Evolutionary conservation across 495 filamentous ascomycete genomes (phyloP).

Genomic region (Annulohypoxylon moriforme): DNA sequence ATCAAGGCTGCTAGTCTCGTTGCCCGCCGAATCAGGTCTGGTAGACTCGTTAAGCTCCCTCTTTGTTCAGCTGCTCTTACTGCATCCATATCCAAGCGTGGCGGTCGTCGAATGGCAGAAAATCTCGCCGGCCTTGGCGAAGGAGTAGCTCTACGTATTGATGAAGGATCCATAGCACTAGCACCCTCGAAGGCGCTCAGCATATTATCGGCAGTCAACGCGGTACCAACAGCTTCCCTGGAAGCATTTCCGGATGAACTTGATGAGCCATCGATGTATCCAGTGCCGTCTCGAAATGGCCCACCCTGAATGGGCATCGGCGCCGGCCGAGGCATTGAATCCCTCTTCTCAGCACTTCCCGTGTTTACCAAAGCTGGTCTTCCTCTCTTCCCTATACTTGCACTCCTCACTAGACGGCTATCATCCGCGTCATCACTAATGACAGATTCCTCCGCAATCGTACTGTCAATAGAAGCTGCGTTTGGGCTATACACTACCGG

Average conservation of each 20-base stretch:
- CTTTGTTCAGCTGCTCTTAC: conserved; percentile 81
- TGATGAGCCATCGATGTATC: conserved; percentile 56
- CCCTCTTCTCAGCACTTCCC: conserved; percentile 40
- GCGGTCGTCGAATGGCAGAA: conserved; percentile 71
- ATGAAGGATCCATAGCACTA: conserved; percentile 55
- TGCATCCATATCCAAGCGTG: conserved; percentile 80
- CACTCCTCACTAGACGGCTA: conserved; percentile 76
- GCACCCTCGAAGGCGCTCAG: conserved; percentile 58
- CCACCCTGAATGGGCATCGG: conserved; percentile 51
- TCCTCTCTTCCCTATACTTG: conserved; percentile 78
- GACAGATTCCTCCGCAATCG: conserved; percentile 60
- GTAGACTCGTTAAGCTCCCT: conserved; percentile 89
- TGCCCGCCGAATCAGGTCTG: conserved; percentile 88
- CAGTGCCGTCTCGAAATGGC: conserved; percentile 54
- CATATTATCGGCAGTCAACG: conserved; percentile 54
- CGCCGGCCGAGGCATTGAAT: conserved; percentile 44
- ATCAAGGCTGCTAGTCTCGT: conserved; percentile 88
- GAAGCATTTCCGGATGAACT: conserved; percentile 52
- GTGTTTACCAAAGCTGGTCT: conserved; percentile 79
- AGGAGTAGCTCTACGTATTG: conserved; percentile 45
- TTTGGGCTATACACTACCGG: conserved; percentile 54
- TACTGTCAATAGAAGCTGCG: conserved; percentile 60
- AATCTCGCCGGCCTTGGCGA: conserved; percentile 57
- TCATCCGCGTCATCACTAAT: conserved; percentile 69
- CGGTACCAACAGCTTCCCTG: conserved; percentile 40